phyloP scores from a whole-genome alignment of 805 yeast genomes.

The Ogataea trehaloabstinens region DNA sequence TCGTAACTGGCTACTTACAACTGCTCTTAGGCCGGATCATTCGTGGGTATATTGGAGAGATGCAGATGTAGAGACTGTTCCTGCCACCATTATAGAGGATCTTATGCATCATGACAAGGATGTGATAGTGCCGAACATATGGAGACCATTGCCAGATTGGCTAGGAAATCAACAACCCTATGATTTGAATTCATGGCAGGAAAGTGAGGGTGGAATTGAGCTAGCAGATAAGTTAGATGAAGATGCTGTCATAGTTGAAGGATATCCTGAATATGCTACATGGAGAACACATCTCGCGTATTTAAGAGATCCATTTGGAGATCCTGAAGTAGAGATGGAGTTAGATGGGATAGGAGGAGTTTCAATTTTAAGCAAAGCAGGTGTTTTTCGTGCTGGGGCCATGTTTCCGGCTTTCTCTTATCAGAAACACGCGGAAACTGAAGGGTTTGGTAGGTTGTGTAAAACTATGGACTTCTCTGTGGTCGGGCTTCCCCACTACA shows the following conservation, averaged over 20 bases:
- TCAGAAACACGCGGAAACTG: conserved; percentile 94
- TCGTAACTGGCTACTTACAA: conserved; percentile 84
- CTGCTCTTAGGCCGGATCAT: conserved; percentile 84
- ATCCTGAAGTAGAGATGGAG: conserved; percentile 88
- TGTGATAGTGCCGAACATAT: conserved; percentile 87
- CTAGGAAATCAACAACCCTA: conserved; percentile 77
- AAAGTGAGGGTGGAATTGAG: conserved; percentile 71
- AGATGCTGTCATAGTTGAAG: conserved; percentile 94
- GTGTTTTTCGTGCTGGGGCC: conserved; percentile 81
- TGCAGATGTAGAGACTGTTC: conserved; percentile 87
- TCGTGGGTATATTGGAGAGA: conserved; percentile 97
- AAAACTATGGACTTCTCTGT: conserved; percentile 83
- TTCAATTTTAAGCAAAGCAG: conserved; percentile 80
- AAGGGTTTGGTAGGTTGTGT: conserved; percentile 87
- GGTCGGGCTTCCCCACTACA: conserved; percentile 87
- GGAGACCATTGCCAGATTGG: conserved; percentile 87
- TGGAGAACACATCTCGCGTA: conserved; percentile 97
- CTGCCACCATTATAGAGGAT: conserved; percentile 80
- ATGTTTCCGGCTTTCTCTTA: conserved; percentile 95
- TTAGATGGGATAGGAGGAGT: conserved; percentile 97
- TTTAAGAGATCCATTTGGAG: conserved; percentile 88
- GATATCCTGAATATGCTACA: conserved; percentile 92
- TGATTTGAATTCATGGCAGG: conserved; percentile 81
- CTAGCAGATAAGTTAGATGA: conserved; percentile 75
- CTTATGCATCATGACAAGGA: conserved; percentile 85